Evolutionary conservation across 129 eudicot genomes (phyloP).

Genomic region (Glebionis coronaria): DNA sequence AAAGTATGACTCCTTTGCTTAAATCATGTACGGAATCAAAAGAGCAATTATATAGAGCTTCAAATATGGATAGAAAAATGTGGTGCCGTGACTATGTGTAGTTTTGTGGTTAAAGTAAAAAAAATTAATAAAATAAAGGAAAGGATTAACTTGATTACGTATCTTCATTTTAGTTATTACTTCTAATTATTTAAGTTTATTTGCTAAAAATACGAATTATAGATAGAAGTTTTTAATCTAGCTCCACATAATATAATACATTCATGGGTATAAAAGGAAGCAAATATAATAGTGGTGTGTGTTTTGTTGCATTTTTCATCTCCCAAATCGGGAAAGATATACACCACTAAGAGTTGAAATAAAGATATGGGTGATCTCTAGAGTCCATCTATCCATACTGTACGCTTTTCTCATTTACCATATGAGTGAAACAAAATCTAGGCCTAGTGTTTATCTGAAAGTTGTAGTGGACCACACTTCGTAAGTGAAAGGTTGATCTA

Average conservation of each 20-base stretch:
- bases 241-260: conserved; percentile 9
- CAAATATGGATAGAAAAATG: no score
- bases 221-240: not conserved
- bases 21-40: no score
- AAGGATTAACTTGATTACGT: not conserved
- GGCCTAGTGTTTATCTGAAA: conserved; percentile 20
- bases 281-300: conserved; percentile 12
- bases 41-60: no score
- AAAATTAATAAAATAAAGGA: not conserved
- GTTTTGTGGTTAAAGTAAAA: not conserved
- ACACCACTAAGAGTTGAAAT: conserved; percentile 20
- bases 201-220: no score
- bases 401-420: conserved; percentile 17
- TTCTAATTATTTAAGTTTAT: not conserved
- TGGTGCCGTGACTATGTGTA: no score
- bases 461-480: conserved; percentile 19
- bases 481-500: conserved; percentile 20
- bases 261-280: conserved; percentile 9
- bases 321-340: conserved; percentile 27
- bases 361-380: conserved; percentile 29
- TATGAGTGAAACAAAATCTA: conserved; percentile 9
- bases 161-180: conserved; percentile 15
- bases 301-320: conserved; percentile 19
- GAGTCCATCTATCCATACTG: conserved; percentile 12
- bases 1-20: no score